Base-by-base conservation (phyloP, 1,139 yeast species). In the Geotrichum citri-aurantii region DNA sequence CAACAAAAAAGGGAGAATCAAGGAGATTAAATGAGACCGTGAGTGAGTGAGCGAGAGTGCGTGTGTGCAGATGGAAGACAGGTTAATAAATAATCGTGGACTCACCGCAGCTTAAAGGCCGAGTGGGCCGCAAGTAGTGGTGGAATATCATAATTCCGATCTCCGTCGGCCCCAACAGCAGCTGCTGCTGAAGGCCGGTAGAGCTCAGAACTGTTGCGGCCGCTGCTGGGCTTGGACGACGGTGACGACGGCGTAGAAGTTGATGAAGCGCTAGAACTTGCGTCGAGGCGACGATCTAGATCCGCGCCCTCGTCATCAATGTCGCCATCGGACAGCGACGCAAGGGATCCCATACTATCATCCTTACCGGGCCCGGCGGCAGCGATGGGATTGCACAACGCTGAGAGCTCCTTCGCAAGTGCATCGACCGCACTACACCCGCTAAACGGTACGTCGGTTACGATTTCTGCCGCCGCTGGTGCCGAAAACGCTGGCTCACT, bases 191-290 rank as follows among this genome's bases (percentile, higher is more conserved):
- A 7, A 19, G 2, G 44, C 44, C 17, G 21, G 17, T 8, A 37
- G 21, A 37, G 10, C 44, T 37, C 44, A 5, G 44, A 37, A 8
- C 44, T 37, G 17, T n/a, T 37, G 44, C 44, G 44, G 10, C 19
- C 10, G 21, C 44, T 37, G 17, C 44, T n/a, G 2, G 44, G 44
- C 44, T 37, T 37, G 44, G 8, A 5, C 21, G 44, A 37, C 14
- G 55, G 55, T 3, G 37, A 23, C 17, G 55, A 52, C 1, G 55
- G 55, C 12, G 31, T 52, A 1, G 55, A 51, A 3, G 44, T 40
- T 11, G 54, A 52, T 26, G 40, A 42, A 3, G 44, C 21, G 4
- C 42, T 48, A 12, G 55, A 52, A 24, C 31, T 5, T n/a, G 44
- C 31, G 14, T 52, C 55, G 33, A 52, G 44, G 21, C 49, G 26